These are phyloP conservation scores for Corymbia citriodora DNA, from an alignment of 441 rosid species.

Conservation along the genomic window DNA sequence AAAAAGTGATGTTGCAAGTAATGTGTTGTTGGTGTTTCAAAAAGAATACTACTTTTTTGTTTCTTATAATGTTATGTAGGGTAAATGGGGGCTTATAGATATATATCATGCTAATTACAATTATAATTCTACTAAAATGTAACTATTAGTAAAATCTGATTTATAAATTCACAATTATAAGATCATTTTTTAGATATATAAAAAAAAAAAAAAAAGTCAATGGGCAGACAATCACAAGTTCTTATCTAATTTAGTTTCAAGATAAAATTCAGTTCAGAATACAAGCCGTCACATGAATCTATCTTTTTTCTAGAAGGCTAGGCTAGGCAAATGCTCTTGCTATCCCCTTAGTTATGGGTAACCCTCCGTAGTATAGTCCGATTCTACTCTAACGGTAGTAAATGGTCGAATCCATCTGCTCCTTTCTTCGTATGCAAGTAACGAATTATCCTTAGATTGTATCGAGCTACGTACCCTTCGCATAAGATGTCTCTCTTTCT, in stretches of 20 bases:
- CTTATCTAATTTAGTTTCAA: too few relatives aligned
- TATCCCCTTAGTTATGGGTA: neutral
- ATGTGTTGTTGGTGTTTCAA: too few relatives aligned
- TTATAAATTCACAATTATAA: neutral
- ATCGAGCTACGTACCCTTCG: too few relatives aligned
- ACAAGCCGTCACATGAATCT: accelerated
- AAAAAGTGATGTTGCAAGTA: too few relatives aligned
- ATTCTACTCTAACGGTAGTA: neutral
- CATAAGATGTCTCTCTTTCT: neutral
- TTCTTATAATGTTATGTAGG: too few relatives aligned
- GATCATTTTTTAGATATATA: neutral
- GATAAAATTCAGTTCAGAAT: too few relatives aligned
- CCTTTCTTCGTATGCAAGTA: neutral
- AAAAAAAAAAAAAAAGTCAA: neutral
- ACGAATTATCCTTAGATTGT: neutral
- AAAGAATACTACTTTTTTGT: too few relatives aligned
- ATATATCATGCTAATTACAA: neutral
- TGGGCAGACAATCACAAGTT: accelerated
- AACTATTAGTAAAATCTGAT: neutral
- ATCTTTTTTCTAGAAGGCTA: neutral
- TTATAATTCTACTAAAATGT: neutral
- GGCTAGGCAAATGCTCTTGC: neutral
- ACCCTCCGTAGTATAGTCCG: accelerated
- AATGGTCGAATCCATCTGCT: accelerated
- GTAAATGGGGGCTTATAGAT: too few relatives aligned